These are phyloP conservation scores for Rhododendron molle DNA, from an alignment of 148 eudicot genomes.

Conservation along the genomic window DNA sequence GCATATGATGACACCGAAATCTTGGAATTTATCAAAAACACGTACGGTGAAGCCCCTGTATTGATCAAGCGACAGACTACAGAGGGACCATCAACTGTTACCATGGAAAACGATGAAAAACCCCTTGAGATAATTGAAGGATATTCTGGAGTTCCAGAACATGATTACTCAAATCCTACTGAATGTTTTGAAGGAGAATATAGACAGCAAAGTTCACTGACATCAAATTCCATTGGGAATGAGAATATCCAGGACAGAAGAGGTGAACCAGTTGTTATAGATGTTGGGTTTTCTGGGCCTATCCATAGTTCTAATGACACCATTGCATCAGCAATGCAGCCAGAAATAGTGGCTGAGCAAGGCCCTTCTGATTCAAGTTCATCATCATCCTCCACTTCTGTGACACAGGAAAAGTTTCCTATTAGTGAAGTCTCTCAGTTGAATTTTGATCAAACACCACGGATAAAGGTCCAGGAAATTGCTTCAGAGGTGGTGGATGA, in stretches of 20 bases:
- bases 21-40: constrained; percentile 6
- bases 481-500: constrained; percentile 4
- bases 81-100: background rate
- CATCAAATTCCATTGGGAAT: constrained; percentile 5
- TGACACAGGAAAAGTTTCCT: background rate
- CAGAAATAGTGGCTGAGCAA: constrained; percentile 8
- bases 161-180: background rate
- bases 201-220: background rate
- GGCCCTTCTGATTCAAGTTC: constrained; percentile 17
- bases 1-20: background rate
- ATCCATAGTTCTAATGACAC: constrained; percentile 1
- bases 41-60: background rate
- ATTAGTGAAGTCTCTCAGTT: background rate
- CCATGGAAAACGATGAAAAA: background rate
- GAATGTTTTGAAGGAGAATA: background rate
- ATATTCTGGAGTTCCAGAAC: background rate
- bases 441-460: background rate
- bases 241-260: background rate
- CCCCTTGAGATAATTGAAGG: background rate
- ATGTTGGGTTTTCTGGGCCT: constrained; percentile 1
- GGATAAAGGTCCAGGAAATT: background rate
- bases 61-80: background rate
- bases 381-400: constrained; percentile 3
- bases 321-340: background rate
- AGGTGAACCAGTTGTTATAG: constrained; percentile 1